Base-by-base conservation (phyloP, 2,329 filamentous ascomycete species). In the Remersonia thermophila region DNA sequence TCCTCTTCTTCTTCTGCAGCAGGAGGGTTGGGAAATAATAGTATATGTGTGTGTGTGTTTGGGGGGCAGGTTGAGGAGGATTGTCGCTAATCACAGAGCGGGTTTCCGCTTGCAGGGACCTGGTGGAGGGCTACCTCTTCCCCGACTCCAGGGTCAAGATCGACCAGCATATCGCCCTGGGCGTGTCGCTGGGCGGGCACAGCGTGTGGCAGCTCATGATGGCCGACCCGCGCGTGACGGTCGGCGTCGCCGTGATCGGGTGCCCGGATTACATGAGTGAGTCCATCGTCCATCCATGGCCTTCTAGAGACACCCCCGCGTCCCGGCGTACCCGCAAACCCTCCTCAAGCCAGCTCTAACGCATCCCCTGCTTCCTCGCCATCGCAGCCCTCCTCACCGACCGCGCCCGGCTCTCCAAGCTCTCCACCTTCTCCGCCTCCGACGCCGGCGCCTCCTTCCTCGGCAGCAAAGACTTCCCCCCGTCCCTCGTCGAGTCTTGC, bases 171-270 rank as follows among this genome's bases (percentile, higher is more conserved):
- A 57, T 93, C 9, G 81, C 80, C 9, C 65, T 93, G 27, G 91
- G 91, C 0, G 74, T 93, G 39, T 89, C 82, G 16, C 63, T 96
- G 1, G 91, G 91, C 5, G 91, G 84, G 0, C 91, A 96, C 56
- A 76, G 81, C 10, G 78, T 80, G 2, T 96, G 89, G 86, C 81
- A 93, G 53, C 70, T 77, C 18, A 60, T 94, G 40, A 71, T 95
- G 31, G 71, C 75, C 27, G 87, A 96, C 41, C 73, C 78, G 13
- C 71, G 86, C 44, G 71, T 96, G 37, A 78, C 69, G n/a, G 78
- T 82, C 0, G 86, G 73, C 1, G 76, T 93, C 7, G 68, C 83
- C 3, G 70, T 94, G 16, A 83, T 96, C 36, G 91, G 89, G 1
- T 94, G 86, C 56, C 85, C 87, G 1, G 89, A 98, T 58, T 94